Base-by-base conservation (phyloP, 768 basidiomycete species). In the Termitomyces sp. region DNA sequence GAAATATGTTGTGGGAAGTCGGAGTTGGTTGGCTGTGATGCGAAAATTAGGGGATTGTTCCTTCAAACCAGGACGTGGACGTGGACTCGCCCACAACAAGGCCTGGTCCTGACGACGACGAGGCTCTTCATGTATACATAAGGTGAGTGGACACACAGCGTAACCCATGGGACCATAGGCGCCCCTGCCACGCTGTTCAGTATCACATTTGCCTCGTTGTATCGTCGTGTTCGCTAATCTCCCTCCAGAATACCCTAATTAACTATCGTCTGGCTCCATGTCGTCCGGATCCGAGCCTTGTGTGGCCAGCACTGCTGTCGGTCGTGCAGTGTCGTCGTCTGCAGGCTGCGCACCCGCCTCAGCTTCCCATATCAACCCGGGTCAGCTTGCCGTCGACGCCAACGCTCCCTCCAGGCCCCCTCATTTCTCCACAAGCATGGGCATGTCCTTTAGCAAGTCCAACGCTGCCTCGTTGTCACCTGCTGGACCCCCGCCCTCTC, bases 351-450 rank as follows among this genome's bases (percentile, higher is more conserved):
- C 50, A 44, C 54, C 54, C 40, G 52, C 72, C 53, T 71, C 67
- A 57, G 70, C 65, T 67, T 75, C 77, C 64, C 75, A 77, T 71
- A 73, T 74, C 68, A 66, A 63, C 65, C 62, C 47, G 29, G 53
- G 37, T 64, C 42, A 46, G 47, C 50, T 57, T 42, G 45, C 19
- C 46, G 34, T 63, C 44, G 54, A 55, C 45, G 47, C 38, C 19
- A 57, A 59, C n/a, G 61, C 58, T 21, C 56, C 66, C 27, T 53
- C 58, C 23, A 63, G 61, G 17, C 53, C 65, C 25, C 29, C 67
- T 40, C 60, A 67, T 19, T 57, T 57, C 53, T 57, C 57, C 25
- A 41, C 38, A 23, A 52, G 45, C 44, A 79, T 79, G 78, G 79
- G 77, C 50, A 74, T 78, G 63, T 63, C 66, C 23, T 67, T 66